Conservation (phyloP, 192 early-diverging fungal genomes). For the Cladochytrium replicatum region DNA sequence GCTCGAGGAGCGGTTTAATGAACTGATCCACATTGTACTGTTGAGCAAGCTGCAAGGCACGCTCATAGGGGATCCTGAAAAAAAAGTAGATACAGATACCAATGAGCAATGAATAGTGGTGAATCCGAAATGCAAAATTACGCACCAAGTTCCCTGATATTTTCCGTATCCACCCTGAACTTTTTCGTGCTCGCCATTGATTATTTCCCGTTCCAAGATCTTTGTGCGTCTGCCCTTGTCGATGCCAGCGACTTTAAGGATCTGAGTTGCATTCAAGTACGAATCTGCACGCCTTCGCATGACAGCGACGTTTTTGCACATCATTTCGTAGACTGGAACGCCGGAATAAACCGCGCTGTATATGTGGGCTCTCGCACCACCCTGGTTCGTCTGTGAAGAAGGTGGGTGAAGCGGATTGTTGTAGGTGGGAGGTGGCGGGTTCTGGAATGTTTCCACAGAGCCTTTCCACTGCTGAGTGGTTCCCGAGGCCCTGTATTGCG, state of each 20-base stretch:
- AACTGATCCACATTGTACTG: conserved; percentile 68
- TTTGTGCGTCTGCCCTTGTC: conserved; percentile 87
- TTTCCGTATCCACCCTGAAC: conserved; percentile 98
- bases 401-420: too few species aligned
- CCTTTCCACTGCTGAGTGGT: too few species aligned
- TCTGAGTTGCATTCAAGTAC: conserved; percentile 95
- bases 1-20: conserved; percentile 73
- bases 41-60: conserved; percentile 69
- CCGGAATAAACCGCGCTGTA: conserved; percentile 89
- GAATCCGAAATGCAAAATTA: conserved; percentile 1
- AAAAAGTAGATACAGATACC: conserved; percentile 3
- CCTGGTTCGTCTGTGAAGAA: too few species aligned
- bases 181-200: conserved; percentile 82
- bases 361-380: conserved; percentile 41
- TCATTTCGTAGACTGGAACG: conserved; percentile 91
- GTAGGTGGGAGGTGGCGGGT: too few species aligned
- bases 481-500: too few species aligned
- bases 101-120: conserved; percentile 3
- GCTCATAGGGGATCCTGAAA: conserved; percentile 73
- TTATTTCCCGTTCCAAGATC: conserved; percentile 88
- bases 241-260: conserved; percentile 92
- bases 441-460: too few species aligned
- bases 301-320: conserved; percentile 59
- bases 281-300: conserved; percentile 74
- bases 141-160: conserved; percentile 84